Evolutionary conservation across 202 grass and related monocot species (phyloP), one percentile per base, ranked within the genome.

Genomic region (Brachypodium distachyon): DNA sequence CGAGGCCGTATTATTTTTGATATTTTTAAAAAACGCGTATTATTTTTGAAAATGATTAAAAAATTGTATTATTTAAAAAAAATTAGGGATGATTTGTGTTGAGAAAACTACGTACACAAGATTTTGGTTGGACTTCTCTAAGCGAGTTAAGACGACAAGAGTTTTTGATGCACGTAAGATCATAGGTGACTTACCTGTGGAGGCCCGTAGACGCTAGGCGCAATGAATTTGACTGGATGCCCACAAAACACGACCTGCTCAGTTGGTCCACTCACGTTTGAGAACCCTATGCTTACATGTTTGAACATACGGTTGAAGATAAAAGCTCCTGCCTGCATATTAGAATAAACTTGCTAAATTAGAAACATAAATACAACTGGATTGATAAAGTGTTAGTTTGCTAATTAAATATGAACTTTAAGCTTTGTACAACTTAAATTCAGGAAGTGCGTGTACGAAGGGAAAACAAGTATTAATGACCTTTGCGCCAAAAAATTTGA

Each of bases 211-310:
- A 80, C 92, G n/a, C 92, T 95, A 19, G 92, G 92, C 42, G 92
- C 88, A 61, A 95, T 84, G 50, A 76, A 95, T 60, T 84, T 67
- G 27, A 95, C 42, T 25, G 83, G 88, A 65, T 89, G 81, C 37
- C 92, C 86, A 73, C 77, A 91, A 67, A 95, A 95, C 73, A 65
- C 81, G 6, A 91, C 85, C 42, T 87, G 71, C 58, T 91, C 92
- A 39, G 82, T 56, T 46, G 88, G 88, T 9, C 92, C 92, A 57
- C 84, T 73, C 61, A 95, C 86, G 82, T 87, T 89, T 10, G 92
- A 95, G 63, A 95, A 91, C 3, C 88, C 91, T 64, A 95, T 60
- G 25, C 86, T 95, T n/a, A n/a, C 5, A 86, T 89, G 53, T 95
- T 76, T 33, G 78, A 82, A 61, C 78, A 89, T 83, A 52, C 81